phyloP scores from a whole-genome alignment of 2,329 filamentous ascomycete genomes.

The Chalaropsis ovoidea region DNA sequence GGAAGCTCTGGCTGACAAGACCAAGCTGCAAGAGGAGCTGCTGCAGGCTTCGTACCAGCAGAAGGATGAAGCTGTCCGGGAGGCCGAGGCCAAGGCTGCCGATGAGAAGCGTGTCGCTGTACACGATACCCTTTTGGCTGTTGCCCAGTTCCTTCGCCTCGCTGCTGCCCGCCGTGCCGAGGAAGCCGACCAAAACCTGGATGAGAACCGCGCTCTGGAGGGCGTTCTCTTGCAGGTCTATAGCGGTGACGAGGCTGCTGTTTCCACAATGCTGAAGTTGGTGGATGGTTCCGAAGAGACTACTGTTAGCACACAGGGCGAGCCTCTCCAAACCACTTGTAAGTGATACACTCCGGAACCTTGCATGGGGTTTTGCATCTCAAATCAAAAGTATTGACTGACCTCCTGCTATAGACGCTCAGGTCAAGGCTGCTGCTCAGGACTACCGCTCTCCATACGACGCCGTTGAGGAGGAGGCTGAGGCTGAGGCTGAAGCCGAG shows the following conservation, averaged over 20 bases:
- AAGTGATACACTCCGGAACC: conserved; percentile 33
- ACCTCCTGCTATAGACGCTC: conserved; percentile 31
- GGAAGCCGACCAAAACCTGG: conserved; percentile 52
- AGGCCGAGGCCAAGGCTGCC: conserved; percentile 42
- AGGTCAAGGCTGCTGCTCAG: conserved; percentile 38
- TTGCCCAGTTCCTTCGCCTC: conserved; percentile 71
- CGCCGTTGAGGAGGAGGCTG: conserved; percentile 28
- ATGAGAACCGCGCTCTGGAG: conserved; percentile 73
- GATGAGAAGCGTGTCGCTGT: conserved; percentile 34
- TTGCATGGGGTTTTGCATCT: neutral
- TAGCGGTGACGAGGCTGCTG: conserved; percentile 63
- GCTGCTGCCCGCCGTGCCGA: conserved; percentile 66
- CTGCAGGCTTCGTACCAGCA: conserved; percentile 44
- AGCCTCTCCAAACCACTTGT: conserved; percentile 62
- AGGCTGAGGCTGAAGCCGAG: conserved; percentile 28
- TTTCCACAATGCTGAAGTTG: conserved; percentile 65
- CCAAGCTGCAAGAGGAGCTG: conserved; percentile 49
- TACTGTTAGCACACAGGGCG: conserved; percentile 54
- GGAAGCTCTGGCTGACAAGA: conserved; percentile 48
- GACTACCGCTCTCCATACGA: conserved; percentile 42
- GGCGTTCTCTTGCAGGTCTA: conserved; percentile 70
- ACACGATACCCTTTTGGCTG: conserved; percentile 54
- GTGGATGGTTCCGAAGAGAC: conserved; percentile 61
- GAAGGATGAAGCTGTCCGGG: conserved; percentile 43
- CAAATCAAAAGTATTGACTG: neutral